These are phyloP conservation scores for Alloteropsis semialata DNA, from an alignment of 176 grass and related monocot species.

Conservation along the genomic window DNA sequence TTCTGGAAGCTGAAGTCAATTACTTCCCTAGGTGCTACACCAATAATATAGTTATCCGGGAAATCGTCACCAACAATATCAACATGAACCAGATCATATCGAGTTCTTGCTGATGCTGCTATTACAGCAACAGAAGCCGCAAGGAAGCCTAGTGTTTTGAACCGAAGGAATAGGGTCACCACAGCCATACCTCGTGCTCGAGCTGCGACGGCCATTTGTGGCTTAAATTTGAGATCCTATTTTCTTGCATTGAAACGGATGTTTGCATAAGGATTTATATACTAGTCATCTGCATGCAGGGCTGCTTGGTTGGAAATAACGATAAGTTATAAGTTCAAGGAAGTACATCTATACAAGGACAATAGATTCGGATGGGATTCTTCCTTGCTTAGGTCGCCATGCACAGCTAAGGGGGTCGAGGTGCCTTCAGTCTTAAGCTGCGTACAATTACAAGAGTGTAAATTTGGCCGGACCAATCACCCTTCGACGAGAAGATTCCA, in stretches of 20 bases:
- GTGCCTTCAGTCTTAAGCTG: not conserved
- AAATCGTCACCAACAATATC: too few species aligned
- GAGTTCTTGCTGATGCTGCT: not conserved
- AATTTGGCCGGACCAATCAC: not conserved
- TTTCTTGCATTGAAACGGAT: not conserved
- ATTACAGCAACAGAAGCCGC: not conserved
- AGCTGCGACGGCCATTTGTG: not conserved
- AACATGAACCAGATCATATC: not conserved
- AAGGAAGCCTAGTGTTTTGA: not conserved
- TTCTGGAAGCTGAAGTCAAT: not conserved
- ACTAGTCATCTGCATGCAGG: not conserved
- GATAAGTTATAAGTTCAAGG: not conserved
- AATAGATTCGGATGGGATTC: not conserved
- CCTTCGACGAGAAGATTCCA: not conserved
- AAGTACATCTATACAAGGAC: not conserved
- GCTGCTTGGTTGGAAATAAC: not conserved
- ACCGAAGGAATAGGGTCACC: not conserved
- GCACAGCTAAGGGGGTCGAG: not conserved
- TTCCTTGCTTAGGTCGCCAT: not conserved
- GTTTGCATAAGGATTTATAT: not conserved
- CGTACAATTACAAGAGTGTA: not conserved
- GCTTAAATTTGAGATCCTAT: not conserved
- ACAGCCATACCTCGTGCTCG: too few species aligned
- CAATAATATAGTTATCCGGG: too few species aligned
- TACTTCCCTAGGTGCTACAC: not conserved